Evolutionary conservation across 805 yeast species (phyloP).

Genomic region (Candida krabiensis): DNA sequence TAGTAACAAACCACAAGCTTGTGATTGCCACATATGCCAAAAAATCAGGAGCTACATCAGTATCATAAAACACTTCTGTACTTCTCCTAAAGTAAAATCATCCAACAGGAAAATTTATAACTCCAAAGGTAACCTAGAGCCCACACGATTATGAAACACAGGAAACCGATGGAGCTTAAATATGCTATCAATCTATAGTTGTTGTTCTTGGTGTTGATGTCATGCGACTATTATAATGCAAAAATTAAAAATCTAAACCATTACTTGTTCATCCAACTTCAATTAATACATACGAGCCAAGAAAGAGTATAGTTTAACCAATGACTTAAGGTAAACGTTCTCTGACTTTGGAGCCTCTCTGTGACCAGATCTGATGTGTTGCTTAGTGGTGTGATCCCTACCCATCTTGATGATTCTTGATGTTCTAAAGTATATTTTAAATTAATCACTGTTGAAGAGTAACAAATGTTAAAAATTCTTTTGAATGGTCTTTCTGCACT

Average conservation of each 20-base stretch:
- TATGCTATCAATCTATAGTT: too few relatives aligned
- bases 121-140: too few relatives aligned
- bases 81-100: too few relatives aligned
- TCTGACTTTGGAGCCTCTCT: constrained; percentile 99
- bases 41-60: too few relatives aligned
- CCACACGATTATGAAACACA: not conserved
- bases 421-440: not conserved
- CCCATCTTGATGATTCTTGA: constrained; percentile 62
- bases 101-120: too few relatives aligned
- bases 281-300: constrained; percentile 87
- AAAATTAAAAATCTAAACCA: constrained; percentile 20
- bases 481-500: not conserved
- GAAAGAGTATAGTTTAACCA: constrained; percentile 98
- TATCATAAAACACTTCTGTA: too few relatives aligned
- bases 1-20: not conserved
- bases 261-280: not conserved
- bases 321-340: constrained; percentile 96
- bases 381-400: constrained; percentile 95
- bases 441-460: not conserved
- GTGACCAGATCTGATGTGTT: constrained; percentile 94
- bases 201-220: not conserved
- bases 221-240: constrained; percentile 18
- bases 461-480: not conserved
- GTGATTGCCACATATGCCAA: constrained; percentile 1
- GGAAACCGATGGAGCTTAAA: too few relatives aligned